phyloP scores from a whole-genome alignment of 805 yeast genomes.

The Barnettozyma siamensis region DNA sequence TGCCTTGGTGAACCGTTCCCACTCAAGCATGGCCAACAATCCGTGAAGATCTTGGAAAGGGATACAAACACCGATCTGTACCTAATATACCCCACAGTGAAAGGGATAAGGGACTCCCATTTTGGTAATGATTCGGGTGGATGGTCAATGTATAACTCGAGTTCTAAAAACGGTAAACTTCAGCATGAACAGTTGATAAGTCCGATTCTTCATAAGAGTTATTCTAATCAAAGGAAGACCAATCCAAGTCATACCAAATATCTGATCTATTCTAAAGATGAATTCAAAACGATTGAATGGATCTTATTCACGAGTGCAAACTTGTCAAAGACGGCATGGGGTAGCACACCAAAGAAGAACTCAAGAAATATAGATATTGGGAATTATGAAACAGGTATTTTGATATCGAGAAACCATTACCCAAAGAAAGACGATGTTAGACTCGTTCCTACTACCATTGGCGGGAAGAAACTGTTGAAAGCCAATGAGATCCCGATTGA shows the following conservation, averaged over 20 bases:
- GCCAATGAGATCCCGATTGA: slow-evolving; percentile 28
- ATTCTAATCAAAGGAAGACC: slow-evolving; percentile 20
- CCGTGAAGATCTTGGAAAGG: slow-evolving; percentile 21
- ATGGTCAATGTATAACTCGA: slow-evolving; percentile 41
- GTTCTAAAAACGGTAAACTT: slow-evolving; percentile 19
- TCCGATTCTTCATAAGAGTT: slow-evolving; percentile 30
- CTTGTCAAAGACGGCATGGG: slow-evolving; percentile 80
- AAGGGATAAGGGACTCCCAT: slow-evolving; percentile 4
- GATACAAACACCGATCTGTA: slow-evolving; percentile 28
- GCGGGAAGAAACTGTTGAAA: slow-evolving; percentile 23
- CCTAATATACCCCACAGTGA: slow-evolving; percentile 36
- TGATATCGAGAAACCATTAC: slow-evolving; percentile 31
- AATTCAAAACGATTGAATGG: slow-evolving; percentile 55
- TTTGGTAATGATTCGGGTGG: slow-evolving; percentile 45
- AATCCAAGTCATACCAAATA: slow-evolving; percentile 68
- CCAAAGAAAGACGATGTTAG: slow-evolving; percentile 10
- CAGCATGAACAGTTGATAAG: slow-evolving; percentile 37
- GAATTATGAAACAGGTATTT: slow-evolving; percentile 53
- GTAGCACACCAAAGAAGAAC: slow-evolving; percentile 33
- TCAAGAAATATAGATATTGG: slow-evolving; percentile 26
- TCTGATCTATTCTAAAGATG: slow-evolving; percentile 48
- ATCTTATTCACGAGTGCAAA: slow-evolving; percentile 70
- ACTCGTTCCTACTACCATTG: slow-evolving; percentile 40
- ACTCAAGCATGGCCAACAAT: slow-evolving; percentile 10
- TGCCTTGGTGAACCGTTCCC: slow-evolving; percentile 10